Base-by-base conservation (phyloP, 2,329 filamentous ascomycete species). In the Paecilomyces formosus region DNA sequence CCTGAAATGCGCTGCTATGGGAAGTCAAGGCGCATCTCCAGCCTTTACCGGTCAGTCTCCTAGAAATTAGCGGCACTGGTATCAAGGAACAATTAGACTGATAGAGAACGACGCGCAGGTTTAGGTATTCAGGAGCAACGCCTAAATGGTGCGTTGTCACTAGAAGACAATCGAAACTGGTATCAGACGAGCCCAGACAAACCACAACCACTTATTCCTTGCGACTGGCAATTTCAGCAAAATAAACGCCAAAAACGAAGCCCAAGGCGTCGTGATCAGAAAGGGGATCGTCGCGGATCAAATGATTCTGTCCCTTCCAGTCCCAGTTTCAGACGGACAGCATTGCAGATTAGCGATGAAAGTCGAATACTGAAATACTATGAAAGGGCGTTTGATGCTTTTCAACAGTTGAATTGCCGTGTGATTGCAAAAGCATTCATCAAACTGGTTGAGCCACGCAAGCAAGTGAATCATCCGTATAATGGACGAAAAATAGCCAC, bases 401-500 rank as follows among this genome's bases (percentile, higher is more conserved):
- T 79, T 53, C 74, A 76, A 55, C 76, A 78, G 57, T 64, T 76
- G 50, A 74, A 72, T 53, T 77, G 74, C 61, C 72, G 74, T 15
- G 66, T 73, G 28, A 69, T 79, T 30, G 72, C 72, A 45, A 78
- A 78, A 60, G 70, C 72, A 1, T 78, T 71, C 64, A 73, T 78
- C 60, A 77, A 75, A 59, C 60, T 72, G 22, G 73, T 76, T 26
- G 74, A 78, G 59, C 76, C 75, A 11, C 70, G 72, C 33, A 79
- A 78, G 65, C 76, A 79, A 62, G 72, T 73, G 22, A 73, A 72
- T 12, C 70, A 76, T 62, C 76, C 76, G 8, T 79, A 79, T 58
- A 78, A 78, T 66, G 77, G 77, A 12, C 68, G 73, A 13, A 65
- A 63, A 52, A 63, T 64, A 52, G 55, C 63, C 15, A 61, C 60